phyloP scores from a whole-genome alignment of 108 stramenopile genomes.

The Skeletonema potamos region DNA sequence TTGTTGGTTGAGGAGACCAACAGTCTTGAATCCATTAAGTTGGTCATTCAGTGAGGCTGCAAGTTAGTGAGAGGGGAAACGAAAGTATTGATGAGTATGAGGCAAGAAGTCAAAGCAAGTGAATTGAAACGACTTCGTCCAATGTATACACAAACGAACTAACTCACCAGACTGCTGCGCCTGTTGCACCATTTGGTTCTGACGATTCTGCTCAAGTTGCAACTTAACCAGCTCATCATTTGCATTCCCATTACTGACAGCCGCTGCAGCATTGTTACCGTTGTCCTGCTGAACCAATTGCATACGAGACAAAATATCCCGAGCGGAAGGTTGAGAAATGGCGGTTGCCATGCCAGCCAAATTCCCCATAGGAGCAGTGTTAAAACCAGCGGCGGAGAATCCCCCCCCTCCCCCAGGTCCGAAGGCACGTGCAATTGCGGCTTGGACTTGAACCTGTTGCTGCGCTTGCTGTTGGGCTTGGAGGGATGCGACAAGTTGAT shows the following conservation, averaged over 20 bases:
- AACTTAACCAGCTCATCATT: slow-evolving; percentile 20
- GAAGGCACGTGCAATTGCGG: slow-evolving; percentile 30
- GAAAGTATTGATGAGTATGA: background rate
- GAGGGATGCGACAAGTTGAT: slow-evolving; percentile 39
- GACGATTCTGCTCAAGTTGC: slow-evolving; percentile 18
- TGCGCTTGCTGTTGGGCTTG: slow-evolving; percentile 36
- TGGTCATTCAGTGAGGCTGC: background rate
- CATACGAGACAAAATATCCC: slow-evolving; percentile 22
- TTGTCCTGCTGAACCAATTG: slow-evolving; percentile 13
- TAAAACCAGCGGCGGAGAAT: background rate
- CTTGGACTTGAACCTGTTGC: slow-evolving; percentile 36
- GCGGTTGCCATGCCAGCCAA: background rate
- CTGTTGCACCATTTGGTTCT: too few species aligned
- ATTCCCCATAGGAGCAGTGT: background rate
- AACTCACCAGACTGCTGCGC: background rate
- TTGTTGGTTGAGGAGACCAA: background rate
- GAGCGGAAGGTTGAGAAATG: slow-evolving; percentile 3
- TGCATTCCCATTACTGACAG: background rate
- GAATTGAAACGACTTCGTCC: too few species aligned
- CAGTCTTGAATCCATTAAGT: background rate
- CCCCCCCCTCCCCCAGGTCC: slow-evolving; percentile 14
- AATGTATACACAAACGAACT: too few species aligned
- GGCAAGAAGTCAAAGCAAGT: too few species aligned
- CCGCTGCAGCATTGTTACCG: slow-evolving; percentile 1
- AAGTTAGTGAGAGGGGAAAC: background rate